These are phyloP conservation scores for Lasiodiplodia theobromae DNA, from an alignment of 2,329 filamentous ascomycete species.

Conservation along the genomic window DNA sequence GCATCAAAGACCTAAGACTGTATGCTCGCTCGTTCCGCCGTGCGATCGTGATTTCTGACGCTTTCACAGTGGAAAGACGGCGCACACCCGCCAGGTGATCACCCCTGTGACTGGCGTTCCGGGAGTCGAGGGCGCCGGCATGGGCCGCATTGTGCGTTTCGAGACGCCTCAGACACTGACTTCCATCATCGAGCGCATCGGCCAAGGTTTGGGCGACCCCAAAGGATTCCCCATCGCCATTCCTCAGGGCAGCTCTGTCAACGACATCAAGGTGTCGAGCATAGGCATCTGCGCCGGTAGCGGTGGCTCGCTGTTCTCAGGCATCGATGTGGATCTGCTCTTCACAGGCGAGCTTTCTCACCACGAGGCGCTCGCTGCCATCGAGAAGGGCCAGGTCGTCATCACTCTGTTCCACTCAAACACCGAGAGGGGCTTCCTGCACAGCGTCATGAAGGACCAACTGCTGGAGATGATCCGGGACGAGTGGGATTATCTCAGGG, in stretches of 20 bases:
- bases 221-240: conserved; percentile 70
- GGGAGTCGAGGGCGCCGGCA: conserved; percentile 57
- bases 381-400: conserved; percentile 82
- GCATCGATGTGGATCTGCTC: conserved; percentile 75
- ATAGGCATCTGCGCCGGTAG: conserved; percentile 92
- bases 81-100: conserved; percentile 62
- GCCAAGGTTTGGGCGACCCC: conserved; percentile 69
- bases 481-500: conserved; percentile 60
- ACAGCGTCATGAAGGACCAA: conserved; percentile 71
- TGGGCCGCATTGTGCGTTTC: conserved; percentile 68
- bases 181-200: conserved; percentile 68
- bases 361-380: conserved; percentile 86
- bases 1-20: conserved; percentile 20
- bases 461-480: conserved; percentile 66
- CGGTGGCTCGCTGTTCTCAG: conserved; percentile 77
- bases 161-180: conserved; percentile 59
- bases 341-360: conserved; percentile 95
- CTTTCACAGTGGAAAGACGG: conserved; percentile 5
- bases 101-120: conserved; percentile 49
- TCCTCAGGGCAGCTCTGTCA: conserved; percentile 63
- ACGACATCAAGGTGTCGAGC: conserved; percentile 66
- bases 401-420: conserved; percentile 92
- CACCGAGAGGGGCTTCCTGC: conserved; percentile 84
- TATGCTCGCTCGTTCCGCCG: conserved; percentile 14
- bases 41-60: not conserved